A percentile compares a stretch with the other conserved stretches of the same genome.
phyloP scores from a whole-genome alignment of 768 basidiomycete genomes.

The Pholiota molesta region DNA sequence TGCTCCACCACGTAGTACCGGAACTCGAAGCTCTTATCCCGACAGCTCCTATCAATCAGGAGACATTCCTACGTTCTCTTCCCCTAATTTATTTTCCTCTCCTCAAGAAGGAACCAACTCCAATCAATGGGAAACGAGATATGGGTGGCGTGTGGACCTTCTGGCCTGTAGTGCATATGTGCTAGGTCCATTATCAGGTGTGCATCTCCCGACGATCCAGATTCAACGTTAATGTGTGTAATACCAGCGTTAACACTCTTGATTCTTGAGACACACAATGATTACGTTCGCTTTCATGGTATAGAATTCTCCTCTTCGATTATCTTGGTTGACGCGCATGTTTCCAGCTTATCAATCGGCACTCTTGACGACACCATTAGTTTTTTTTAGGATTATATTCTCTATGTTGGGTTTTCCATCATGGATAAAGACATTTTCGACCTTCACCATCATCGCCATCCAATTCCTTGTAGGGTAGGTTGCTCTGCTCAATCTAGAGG shows the following conservation, averaged over 20 bases:
- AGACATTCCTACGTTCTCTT: constrained; percentile 58
- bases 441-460: constrained; percentile 34
- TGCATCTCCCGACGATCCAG: constrained; percentile 20
- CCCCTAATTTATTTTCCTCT: constrained; percentile 40
- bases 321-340: constrained; percentile 15
- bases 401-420: constrained; percentile 50
- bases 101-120: constrained; percentile 40
- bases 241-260: constrained; percentile 60
- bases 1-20: neutral
- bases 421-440: constrained; percentile 48
- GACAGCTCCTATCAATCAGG: constrained; percentile 72
- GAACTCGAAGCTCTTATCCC: constrained; percentile 9
- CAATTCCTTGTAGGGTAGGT: constrained; percentile 62
- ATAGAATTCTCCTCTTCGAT: neutral
- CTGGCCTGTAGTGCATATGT: constrained; percentile 67
- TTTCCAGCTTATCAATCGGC: constrained; percentile 83
- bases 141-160: constrained; percentile 67
- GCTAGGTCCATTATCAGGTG: constrained; percentile 75
- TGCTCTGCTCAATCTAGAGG: too few relatives aligned
- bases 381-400: constrained; percentile 56
- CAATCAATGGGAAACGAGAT: constrained; percentile 73
- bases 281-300: constrained; percentile 21
- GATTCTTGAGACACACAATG: constrained; percentile 63
- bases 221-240: neutral
- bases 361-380: constrained; percentile 64